These are phyloP conservation scores for Sporisorium sorghi DNA, from an alignment of 1,284 basidiomycete genomes.

Conservation along the genomic window DNA sequence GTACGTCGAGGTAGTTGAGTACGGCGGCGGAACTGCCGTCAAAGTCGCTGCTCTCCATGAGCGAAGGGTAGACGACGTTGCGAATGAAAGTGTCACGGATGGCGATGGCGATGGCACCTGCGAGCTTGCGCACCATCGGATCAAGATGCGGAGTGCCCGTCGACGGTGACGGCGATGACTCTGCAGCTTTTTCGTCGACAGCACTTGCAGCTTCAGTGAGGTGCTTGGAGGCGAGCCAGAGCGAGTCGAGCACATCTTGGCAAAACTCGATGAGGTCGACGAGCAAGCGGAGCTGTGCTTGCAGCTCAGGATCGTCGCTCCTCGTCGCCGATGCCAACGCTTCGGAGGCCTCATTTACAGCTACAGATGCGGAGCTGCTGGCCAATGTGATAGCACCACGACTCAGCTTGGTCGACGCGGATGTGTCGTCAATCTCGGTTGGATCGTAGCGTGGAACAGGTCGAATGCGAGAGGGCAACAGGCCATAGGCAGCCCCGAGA, in stretches of 20 bases:
- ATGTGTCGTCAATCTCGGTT: constrained; percentile 19
- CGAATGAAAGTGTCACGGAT: constrained; percentile 88
- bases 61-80: constrained; percentile 90
- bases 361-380: constrained; percentile 27
- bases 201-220: constrained; percentile 16
- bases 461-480: constrained; percentile 75
- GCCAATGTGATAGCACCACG: constrained; percentile 37
- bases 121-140: constrained; percentile 45
- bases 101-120: constrained; percentile 70
- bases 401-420: not conserved
- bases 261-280: constrained; percentile 90
- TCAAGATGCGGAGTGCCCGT: constrained; percentile 13
- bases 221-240: constrained; percentile 34
- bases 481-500: constrained; percentile 89
- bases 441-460: constrained; percentile 36
- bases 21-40: constrained; percentile 96
- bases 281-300: constrained; percentile 84
- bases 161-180: not conserved
- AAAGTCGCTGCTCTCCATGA: constrained; percentile 88
- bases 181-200: constrained; percentile 16
- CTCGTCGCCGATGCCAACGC: constrained; percentile 68
- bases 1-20: constrained; percentile 89
- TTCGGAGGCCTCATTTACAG: constrained; percentile 14
- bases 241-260: constrained; percentile 77
- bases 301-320: constrained; percentile 76